phyloP scores from a whole-genome alignment of 345 rosid species.

The Ricinus communis region DNA sequence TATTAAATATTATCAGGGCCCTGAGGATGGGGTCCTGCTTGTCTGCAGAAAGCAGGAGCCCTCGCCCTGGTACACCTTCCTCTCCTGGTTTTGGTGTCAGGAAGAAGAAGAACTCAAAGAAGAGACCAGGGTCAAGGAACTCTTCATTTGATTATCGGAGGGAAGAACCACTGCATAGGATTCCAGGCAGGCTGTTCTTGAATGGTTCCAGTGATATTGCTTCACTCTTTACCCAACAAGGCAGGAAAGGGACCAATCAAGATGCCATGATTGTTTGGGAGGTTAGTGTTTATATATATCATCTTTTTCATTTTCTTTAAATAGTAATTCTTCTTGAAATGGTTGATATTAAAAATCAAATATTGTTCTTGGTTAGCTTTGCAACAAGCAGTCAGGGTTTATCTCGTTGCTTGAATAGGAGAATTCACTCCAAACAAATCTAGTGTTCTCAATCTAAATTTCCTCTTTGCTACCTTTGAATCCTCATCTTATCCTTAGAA shows the following conservation, averaged over 20 bases:
- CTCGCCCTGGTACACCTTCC: conserved; percentile 78
- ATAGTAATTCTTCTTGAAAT: not conserved
- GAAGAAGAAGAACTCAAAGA: conserved; percentile 71
- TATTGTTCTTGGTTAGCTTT: conserved; percentile 7
- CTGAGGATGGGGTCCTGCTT: conserved; percentile 99
- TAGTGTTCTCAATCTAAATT: not conserved
- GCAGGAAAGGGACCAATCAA: conserved; percentile 98
- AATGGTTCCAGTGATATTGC: conserved; percentile 85
- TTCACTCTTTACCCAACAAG: conserved; percentile 84
- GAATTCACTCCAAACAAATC: not conserved
- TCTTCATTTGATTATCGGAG: conserved; percentile 61
- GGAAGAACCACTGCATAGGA: conserved; percentile 66
- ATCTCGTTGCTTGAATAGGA: not conserved
- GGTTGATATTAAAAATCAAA: not conserved
- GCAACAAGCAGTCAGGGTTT: not conserved
- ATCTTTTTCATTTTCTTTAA: conserved; percentile 6
- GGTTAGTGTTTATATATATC: conserved; percentile 46
- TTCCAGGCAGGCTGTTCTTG: conserved; percentile 77
- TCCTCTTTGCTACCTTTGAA: not conserved
- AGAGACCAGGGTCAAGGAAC: conserved; percentile 54
- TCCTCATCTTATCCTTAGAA: not conserved
- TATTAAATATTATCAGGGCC: conserved; percentile 92
- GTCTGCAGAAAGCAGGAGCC: conserved; percentile 89
- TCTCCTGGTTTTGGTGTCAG: conserved; percentile 55
- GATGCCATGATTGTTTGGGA: conserved; percentile 99